These are phyloP conservation scores for Helenozyma rhizophorensis DNA, from an alignment of 805 yeast genomes.

Conservation along the genomic window DNA sequence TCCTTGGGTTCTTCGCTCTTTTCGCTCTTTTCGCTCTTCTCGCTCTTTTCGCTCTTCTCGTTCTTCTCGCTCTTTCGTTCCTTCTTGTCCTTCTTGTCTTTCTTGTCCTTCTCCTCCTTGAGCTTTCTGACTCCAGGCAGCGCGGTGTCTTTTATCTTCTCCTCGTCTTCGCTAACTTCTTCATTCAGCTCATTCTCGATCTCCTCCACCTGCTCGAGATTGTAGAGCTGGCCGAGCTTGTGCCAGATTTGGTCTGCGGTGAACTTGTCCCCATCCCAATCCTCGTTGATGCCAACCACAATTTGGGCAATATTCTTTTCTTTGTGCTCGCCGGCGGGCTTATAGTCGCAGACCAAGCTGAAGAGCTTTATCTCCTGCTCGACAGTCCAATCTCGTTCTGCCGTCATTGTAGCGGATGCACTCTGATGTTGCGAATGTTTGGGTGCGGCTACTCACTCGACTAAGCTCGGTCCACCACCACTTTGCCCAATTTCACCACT, in stretches of 20 bases:
- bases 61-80: no score
- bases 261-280: conserved; percentile 19
- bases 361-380: conserved; percentile 62
- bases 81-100: conserved; percentile 1
- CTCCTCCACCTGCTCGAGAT: conserved; percentile 54
- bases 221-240: conserved; percentile 49
- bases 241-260: conserved; percentile 54
- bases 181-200: conserved; percentile 35
- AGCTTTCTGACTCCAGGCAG: neutral
- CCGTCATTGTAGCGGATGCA: no score
- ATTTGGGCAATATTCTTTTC: conserved; percentile 41
- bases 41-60: no score
- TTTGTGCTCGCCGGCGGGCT: conserved; percentile 60
- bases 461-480: no score
- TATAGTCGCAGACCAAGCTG: conserved; percentile 56
- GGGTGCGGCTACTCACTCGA: no score
- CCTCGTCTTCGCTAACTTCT: neutral
- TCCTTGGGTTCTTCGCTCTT: conserved; percentile 3
- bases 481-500: no score
- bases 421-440: no score
- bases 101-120: conserved; percentile 2
- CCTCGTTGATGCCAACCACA: conserved; percentile 34
- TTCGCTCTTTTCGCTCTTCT: conserved; percentile 2
- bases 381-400: conserved; percentile 50
- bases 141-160: neutral